phyloP scores from a whole-genome alignment of 495 filamentous ascomycete genomes.

The Trichoderma gamsii region DNA sequence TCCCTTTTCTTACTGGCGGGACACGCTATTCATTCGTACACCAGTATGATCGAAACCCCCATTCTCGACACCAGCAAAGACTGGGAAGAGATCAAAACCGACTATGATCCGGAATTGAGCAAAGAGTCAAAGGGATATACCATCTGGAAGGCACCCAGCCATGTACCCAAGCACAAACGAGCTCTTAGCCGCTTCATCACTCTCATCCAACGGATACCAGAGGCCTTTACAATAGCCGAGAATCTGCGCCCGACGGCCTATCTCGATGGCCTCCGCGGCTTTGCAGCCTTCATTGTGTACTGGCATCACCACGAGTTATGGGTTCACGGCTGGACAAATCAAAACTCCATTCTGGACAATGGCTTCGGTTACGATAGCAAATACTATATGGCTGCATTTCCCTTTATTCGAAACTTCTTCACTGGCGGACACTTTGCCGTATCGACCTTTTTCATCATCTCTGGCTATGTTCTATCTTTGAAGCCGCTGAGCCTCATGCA shows the following conservation, averaged over 20 bases:
- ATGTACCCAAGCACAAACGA: conserved; percentile 5
- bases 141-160: background rate
- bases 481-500: conserved; percentile 48
- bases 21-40: conserved; percentile 6
- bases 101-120: background rate
- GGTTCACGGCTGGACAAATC: conserved; percentile 26
- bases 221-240: background rate
- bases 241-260: conserved; percentile 35
- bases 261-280: conserved; percentile 42
- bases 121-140: conserved; percentile 7
- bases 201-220: background rate
- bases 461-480: conserved; percentile 45
- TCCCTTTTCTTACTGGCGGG: background rate
- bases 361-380: conserved; percentile 29
- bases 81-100: conserved; percentile 8
- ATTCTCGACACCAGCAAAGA: conserved; percentile 10
- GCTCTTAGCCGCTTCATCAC: background rate
- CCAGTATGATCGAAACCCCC: background rate
- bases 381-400: conserved; percentile 38
- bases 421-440: conserved; percentile 48
- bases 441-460: conserved; percentile 46
- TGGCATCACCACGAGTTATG: conserved; percentile 43
- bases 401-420: conserved; percentile 34
- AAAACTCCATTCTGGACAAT: conserved; percentile 28
- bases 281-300: conserved; percentile 44